Percentiles rank a stretch among this genome's conserved stretches.
phyloP scores from a whole-genome alignment of 2,329 filamentous ascomycete genomes.

The Fusarium brachygibbosum region DNA sequence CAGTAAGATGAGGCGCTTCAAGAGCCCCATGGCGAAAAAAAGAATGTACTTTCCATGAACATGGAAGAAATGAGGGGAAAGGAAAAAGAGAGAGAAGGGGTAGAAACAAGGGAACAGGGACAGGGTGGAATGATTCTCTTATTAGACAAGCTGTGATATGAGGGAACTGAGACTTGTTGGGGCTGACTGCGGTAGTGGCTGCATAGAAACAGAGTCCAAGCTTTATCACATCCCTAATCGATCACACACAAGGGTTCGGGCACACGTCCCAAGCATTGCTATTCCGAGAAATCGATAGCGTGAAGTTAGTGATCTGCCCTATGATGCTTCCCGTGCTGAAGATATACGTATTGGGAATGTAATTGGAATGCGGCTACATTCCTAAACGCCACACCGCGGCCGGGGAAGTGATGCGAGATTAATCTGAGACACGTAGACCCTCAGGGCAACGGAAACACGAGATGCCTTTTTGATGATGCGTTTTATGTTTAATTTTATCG shows the following conservation, averaged over 20 bases:
- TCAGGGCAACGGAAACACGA: fast-evolving
- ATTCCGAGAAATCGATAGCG: not conserved
- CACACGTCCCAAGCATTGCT: not conserved
- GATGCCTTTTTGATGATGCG: fast-evolving
- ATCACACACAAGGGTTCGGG: not conserved
- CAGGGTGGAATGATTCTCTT: not conserved
- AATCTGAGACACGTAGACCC: not conserved
- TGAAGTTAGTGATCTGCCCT: not conserved
- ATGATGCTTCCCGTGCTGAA: no score
- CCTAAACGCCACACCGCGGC: not conserved
- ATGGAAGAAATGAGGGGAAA: not conserved
- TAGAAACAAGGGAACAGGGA: not conserved
- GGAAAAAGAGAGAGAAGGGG: not conserved
- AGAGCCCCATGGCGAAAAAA: not conserved
- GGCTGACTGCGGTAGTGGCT: constrained; percentile 7
- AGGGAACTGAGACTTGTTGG: not conserved
- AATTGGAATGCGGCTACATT: not conserved
- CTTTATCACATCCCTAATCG: not conserved
- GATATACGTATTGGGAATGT: no score
- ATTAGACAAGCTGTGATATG: not conserved
- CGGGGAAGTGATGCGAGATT: not conserved
- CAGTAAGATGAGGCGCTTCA: not conserved
- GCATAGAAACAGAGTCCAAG: not conserved
- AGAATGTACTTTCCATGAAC: not conserved
- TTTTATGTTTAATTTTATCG: fast-evolving